Percentiles rank a stretch among this genome's conserved stretches.
phyloP scores from a whole-genome alignment of 2,329 filamentous ascomycete genomes.

The Fusarium pininemorale region DNA sequence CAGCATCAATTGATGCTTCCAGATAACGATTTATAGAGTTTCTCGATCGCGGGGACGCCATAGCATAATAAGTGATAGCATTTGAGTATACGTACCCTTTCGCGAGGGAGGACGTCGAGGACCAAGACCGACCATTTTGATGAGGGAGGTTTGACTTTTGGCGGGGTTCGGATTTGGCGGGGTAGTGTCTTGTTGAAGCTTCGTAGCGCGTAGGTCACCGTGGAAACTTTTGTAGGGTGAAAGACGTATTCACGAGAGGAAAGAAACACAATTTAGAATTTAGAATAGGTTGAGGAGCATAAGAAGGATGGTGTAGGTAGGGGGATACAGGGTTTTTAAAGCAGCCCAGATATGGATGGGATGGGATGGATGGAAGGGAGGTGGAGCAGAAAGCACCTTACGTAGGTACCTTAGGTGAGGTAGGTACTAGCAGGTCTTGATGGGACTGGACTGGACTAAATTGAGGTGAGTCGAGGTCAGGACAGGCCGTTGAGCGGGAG shows the following conservation, averaged over 20 bases:
- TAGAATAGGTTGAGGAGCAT: not conserved
- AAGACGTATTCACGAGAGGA: not conserved
- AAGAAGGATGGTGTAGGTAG: conserved; percentile 7
- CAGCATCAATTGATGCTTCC: not conserved
- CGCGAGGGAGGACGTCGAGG: conserved; percentile 60
- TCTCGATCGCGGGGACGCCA: not conserved
- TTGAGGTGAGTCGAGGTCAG: conserved; percentile 22
- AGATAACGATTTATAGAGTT: not conserved
- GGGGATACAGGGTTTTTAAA: conserved; percentile 39
- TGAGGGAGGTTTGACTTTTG: conserved; percentile 42
- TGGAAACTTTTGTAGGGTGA: not conserved
- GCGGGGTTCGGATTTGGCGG: conserved; percentile 51
- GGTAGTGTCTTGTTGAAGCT: conserved; percentile 43
- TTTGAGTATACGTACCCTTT: conserved; percentile 69
- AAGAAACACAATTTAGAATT: not conserved
- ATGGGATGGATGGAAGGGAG: conserved; percentile 35
- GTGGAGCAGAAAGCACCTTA: conserved; percentile 35
- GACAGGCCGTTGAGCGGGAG: conserved; percentile 30
- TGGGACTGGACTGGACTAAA: not conserved
- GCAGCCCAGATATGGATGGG: conserved; percentile 24
- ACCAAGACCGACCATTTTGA: conserved; percentile 62
- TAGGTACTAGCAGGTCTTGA: conserved; percentile 18
- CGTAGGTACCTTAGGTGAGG: conserved; percentile 17
- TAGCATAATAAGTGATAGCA: not conserved
- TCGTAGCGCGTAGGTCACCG: not conserved